Conservation (phyloP, 2,329 filamentous ascomycete genomes). For the Arachnomyces sp. region DNA sequence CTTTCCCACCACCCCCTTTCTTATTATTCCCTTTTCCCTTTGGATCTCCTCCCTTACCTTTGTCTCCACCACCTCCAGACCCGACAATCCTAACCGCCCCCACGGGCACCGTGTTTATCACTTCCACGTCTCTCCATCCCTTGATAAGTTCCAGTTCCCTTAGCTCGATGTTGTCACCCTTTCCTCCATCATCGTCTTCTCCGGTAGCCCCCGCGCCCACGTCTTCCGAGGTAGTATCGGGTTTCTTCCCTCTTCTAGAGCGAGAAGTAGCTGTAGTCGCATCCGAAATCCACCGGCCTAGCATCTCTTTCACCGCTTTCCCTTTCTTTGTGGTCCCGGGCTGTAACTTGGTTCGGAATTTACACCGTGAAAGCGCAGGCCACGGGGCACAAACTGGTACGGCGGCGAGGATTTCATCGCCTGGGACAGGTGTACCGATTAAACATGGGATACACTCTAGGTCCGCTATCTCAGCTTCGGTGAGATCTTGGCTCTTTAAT, state of each 20-base stretch:
- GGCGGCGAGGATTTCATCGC: constrained; percentile 63
- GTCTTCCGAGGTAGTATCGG: not conserved
- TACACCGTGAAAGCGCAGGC: constrained; percentile 58
- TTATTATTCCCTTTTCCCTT: constrained; percentile 31
- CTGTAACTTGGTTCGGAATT: constrained; percentile 93
- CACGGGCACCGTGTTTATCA: constrained; percentile 30
- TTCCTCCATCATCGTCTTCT: constrained; percentile 53
- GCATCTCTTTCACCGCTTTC: constrained; percentile 82
- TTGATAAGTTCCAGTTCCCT: constrained; percentile 78
- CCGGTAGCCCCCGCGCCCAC: not conserved
- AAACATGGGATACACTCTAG: constrained; percentile 55
- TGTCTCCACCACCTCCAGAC: constrained; percentile 31
- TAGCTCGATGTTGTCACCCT: constrained; percentile 56
- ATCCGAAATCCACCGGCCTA: constrained; percentile 69
- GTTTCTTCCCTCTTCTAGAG: constrained; percentile 32
- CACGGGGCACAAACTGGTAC: constrained; percentile 57
- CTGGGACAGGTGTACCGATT: constrained; percentile 66
- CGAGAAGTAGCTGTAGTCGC: constrained; percentile 31
- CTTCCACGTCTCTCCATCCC: constrained; percentile 59
- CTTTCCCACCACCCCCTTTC: constrained; percentile 14
- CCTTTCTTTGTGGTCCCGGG: constrained; percentile 86
- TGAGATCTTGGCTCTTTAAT: too few species aligned
- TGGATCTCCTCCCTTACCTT: constrained; percentile 26
- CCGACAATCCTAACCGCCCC: constrained; percentile 29
- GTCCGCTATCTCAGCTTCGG: constrained; percentile 37